These are phyloP conservation scores for Brassica nigra DNA, from an alignment of 345 rosid species.

Conservation along the genomic window DNA sequence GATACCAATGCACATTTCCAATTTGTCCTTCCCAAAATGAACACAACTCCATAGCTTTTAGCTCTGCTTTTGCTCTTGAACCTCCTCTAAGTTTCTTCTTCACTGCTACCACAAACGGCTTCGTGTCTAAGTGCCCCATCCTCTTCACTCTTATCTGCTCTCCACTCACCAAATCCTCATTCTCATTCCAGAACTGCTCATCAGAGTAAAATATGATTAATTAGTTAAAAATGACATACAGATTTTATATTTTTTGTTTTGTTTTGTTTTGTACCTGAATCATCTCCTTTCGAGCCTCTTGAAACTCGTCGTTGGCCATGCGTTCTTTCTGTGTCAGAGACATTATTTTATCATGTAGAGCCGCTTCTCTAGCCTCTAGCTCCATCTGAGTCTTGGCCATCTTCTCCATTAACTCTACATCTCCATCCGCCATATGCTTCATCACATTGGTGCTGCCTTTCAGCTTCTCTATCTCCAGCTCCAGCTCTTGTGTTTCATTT, in stretches of 20 bases:
- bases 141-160: conserved; percentile 50
- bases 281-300: conserved; percentile 70
- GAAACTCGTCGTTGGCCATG: conserved; percentile 58
- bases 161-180: conserved; percentile 10
- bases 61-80: conserved; percentile 41
- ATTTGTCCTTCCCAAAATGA: conserved; percentile 52
- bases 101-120: conserved; percentile 46
- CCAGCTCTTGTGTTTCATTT: conserved; percentile 64
- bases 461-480: conserved; percentile 68
- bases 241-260: neutral
- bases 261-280: conserved; percentile 43
- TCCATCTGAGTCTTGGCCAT: conserved; percentile 44
- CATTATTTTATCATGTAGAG: conserved; percentile 42
- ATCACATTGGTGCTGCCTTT: conserved; percentile 54
- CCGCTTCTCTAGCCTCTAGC: conserved; percentile 56
- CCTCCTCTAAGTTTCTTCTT: conserved; percentile 41
- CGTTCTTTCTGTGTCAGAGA: conserved; percentile 55
- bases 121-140: conserved; percentile 59
- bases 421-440: conserved; percentile 57
- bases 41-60: conserved; percentile 46
- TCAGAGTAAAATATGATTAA: neutral
- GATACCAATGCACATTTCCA: conserved; percentile 54
- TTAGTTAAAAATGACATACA: neutral
- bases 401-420: conserved; percentile 42
- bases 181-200: conserved; percentile 38